A percentile compares a stretch with the other conserved stretches of the same genome.
Conservation (phyloP, 495 filamentous ascomycete species). For the Zalerion maritima region DNA sequence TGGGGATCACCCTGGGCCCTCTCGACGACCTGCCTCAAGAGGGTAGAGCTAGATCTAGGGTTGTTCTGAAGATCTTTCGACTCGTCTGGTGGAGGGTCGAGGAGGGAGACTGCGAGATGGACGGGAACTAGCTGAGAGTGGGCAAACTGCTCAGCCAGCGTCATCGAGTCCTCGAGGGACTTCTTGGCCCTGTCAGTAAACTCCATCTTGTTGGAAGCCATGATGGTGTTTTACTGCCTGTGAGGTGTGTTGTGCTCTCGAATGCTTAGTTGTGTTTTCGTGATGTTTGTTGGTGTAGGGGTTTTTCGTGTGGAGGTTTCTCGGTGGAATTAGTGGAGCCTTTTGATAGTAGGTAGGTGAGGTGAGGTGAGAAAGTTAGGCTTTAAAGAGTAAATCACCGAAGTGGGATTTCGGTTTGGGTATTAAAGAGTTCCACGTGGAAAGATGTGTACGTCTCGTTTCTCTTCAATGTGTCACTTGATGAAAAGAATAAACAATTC, state of each 20-base stretch:
- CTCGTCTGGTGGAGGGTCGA: conserved; percentile 68
- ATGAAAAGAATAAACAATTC: no score
- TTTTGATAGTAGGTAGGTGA: no score
- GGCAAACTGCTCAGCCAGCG: conserved; percentile 68
- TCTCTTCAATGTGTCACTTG: no score
- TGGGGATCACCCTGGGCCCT: conserved; percentile 87
- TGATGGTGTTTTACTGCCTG: conserved; percentile 12
- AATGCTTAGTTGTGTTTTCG: conserved; percentile 3
- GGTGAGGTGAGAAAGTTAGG: no score
- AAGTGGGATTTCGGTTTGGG: no score
- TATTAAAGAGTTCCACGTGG: no score
- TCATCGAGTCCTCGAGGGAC: conserved; percentile 72
- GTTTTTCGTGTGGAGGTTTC: conserved; percentile 5
- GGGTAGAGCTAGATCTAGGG: conserved; percentile 46
- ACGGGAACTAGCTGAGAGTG: conserved; percentile 81
- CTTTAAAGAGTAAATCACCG: no score
- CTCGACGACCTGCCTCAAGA: conserved; percentile 89
- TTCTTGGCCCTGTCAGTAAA: conserved; percentile 87
- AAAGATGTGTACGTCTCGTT: no score
- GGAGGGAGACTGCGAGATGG: conserved; percentile 75
- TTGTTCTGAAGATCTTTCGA: conserved; percentile 58
- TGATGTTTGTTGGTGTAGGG: conserved; percentile 3
- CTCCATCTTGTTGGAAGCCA: conserved; percentile 47
- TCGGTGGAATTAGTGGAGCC: no score
- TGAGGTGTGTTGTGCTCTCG: neutral